Conservation (phyloP, 2,329 filamentous ascomycete species). For the Aphanocladium album region DNA sequence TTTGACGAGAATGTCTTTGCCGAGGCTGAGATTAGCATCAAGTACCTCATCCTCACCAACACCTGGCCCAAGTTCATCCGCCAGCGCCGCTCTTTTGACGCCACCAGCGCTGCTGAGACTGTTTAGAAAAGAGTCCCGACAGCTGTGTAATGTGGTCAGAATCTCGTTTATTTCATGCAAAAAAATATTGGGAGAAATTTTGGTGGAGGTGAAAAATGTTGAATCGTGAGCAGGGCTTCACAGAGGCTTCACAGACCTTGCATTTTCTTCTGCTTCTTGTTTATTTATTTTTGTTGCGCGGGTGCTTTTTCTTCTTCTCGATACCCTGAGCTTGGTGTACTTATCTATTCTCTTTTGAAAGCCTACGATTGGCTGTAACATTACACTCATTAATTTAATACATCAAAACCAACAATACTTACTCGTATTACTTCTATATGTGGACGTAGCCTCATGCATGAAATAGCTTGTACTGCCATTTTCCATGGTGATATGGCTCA, state of each 20-base stretch:
- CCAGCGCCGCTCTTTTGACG: conserved; percentile 29
- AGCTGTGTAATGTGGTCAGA: background rate
- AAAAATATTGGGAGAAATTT: background rate
- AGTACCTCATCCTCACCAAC: conserved; percentile 64
- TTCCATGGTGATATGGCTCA: too few species aligned
- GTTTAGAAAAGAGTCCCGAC: background rate
- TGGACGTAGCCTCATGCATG: too few species aligned
- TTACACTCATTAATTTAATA: background rate
- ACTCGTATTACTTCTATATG: too few species aligned
- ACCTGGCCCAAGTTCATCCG: conserved; percentile 60
- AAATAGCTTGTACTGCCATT: too few species aligned
- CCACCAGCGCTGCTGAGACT: conserved; percentile 11
- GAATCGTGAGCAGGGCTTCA: background rate
- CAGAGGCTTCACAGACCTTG: background rate
- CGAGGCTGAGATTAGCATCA: conserved; percentile 54
- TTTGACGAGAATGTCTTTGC: conserved; percentile 57
- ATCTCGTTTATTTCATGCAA: background rate
- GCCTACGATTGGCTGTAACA: background rate
- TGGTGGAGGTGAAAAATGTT: background rate
- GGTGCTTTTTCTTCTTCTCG: background rate
- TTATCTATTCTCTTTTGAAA: background rate
- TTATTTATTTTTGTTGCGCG: background rate
- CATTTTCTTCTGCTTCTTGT: background rate
- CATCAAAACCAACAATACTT: background rate
- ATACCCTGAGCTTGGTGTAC: conserved; percentile 10